A percentile compares a stretch with the other conserved stretches of the same genome.
phyloP scores from a whole-genome alignment of 108 stramenopile genomes.

The Mayamaea pseudoterrestris region DNA sequence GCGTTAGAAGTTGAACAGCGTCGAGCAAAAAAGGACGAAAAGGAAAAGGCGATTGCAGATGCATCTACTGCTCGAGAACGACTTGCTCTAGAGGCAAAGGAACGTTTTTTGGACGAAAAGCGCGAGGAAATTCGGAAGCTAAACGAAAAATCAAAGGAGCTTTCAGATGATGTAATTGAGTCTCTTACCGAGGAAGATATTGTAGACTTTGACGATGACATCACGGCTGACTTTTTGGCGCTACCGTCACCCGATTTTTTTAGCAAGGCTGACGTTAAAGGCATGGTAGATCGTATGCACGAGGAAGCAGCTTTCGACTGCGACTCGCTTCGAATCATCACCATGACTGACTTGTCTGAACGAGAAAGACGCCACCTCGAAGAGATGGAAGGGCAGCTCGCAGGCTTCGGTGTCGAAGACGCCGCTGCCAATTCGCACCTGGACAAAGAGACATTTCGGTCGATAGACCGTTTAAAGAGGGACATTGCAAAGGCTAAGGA shows the following conservation, averaged over 20 bases:
- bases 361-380: constrained; percentile 40
- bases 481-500: constrained; percentile 45
- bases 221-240: constrained; percentile 71
- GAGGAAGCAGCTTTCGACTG: constrained; percentile 75
- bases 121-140: constrained; percentile 51
- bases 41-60: constrained; percentile 57
- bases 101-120: constrained; percentile 69
- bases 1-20: constrained; percentile 64
- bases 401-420: constrained; percentile 41
- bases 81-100: constrained; percentile 52
- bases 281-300: constrained; percentile 53
- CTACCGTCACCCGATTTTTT: constrained; percentile 64
- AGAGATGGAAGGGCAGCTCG: constrained; percentile 47
- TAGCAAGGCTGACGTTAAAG: constrained; percentile 61
- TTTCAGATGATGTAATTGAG: constrained; percentile 59
- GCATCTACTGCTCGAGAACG: constrained; percentile 65
- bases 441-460: constrained; percentile 22
- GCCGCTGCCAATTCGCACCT: constrained; percentile 29
- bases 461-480: constrained; percentile 43
- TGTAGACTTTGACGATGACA: constrained; percentile 78
- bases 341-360: constrained; percentile 53
- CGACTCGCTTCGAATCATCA: constrained; percentile 45
- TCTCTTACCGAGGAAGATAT: constrained; percentile 74
- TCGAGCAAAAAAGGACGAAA: constrained; percentile 59
- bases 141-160: constrained; percentile 52